Percentiles rank a stretch among this genome's conserved stretches.
phyloP scores from a whole-genome alignment of 345 rosid genomes.

The Melaleuca quinquenervia region DNA sequence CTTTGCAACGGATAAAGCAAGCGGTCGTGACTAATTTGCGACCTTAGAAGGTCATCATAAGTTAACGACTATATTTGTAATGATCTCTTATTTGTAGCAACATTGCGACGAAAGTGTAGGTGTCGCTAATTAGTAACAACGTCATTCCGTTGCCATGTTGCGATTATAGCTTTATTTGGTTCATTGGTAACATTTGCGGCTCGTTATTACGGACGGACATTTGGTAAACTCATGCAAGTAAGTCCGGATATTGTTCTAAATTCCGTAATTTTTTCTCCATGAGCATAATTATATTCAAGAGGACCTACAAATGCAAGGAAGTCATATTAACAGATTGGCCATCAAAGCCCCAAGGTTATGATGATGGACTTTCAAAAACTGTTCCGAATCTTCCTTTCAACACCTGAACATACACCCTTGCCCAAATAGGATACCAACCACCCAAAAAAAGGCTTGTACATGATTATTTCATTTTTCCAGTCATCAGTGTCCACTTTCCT shows the following conservation, averaged over 20 bases:
- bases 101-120: no score
- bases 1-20: no score
- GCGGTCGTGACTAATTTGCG: no score
- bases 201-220: no score
- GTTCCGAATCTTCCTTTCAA: neutral
- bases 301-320: neutral
- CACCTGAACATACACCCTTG: neutral
- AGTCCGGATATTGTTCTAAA: neutral
- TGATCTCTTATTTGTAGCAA: no score
- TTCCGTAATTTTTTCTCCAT: neutral
- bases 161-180: no score
- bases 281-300: neutral
- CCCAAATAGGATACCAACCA: neutral
- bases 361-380: neutral
- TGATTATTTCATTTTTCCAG: neutral
- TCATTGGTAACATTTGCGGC: no score
- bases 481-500: neutral
- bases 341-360: neutral
- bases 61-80: no score
- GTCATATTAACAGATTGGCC: neutral
- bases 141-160: no score
- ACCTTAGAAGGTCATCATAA: no score
- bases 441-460: neutral
- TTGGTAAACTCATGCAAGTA: neutral
- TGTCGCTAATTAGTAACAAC: no score